phyloP scores from a whole-genome alignment of 331 rosid species.

The Quercus phellos region DNA sequence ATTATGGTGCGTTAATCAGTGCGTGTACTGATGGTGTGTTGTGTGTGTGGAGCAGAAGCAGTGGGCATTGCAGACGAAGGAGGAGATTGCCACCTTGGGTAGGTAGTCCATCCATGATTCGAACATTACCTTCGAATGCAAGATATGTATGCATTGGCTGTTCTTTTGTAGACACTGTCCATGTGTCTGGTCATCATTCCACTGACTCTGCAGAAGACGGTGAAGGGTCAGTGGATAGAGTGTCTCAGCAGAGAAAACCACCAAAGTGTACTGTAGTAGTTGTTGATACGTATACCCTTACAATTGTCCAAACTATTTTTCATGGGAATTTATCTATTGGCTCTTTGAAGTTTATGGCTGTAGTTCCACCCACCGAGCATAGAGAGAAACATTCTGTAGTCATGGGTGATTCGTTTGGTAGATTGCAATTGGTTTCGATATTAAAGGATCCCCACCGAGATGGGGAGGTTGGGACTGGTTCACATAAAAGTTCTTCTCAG shows the following conservation, averaged over 20 bases:
- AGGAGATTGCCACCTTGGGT: conserved; percentile 92
- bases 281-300: conserved; percentile 72
- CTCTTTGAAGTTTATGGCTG: conserved; percentile 65
- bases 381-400: conserved; percentile 56
- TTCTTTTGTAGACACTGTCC: conserved; percentile 50
- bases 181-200: conserved; percentile 32
- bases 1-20: conserved; percentile 62
- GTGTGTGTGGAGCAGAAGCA: conserved; percentile 90
- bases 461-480: conserved; percentile 38
- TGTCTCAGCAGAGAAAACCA: conserved; percentile 48
- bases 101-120: conserved; percentile 69
- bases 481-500: conserved; percentile 34
- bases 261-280: conserved; percentile 63
- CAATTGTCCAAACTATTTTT: conserved; percentile 69
- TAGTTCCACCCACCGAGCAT: conserved; percentile 46
- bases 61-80: conserved; percentile 87
- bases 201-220: conserved; percentile 41
- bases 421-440: conserved; percentile 51
- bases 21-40: conserved; percentile 83
- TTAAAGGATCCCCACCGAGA: conserved; percentile 37
- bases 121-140: conserved; percentile 58
- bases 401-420: conserved; percentile 68
- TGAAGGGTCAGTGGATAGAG: conserved; percentile 45
- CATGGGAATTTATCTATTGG: conserved; percentile 77
- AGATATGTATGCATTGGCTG: conserved; percentile 82